Evolutionary conservation across 176 grass and related monocot species (phyloP).

Genomic region (Carex littledalei): DNA sequence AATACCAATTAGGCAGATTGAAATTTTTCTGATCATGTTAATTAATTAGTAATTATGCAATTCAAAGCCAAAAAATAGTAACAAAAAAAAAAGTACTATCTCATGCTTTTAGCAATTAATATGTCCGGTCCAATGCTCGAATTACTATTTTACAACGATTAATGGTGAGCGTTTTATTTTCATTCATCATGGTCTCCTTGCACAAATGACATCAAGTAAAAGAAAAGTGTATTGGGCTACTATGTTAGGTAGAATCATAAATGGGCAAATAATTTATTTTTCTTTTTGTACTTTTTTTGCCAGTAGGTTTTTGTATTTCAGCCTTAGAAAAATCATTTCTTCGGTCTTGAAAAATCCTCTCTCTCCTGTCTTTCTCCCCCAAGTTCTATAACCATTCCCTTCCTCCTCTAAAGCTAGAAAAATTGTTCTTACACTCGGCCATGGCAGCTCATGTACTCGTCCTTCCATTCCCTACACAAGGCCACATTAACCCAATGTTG

Average conservation of each 20-base stretch:
- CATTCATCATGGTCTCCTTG: background rate
- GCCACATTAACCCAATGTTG: constrained; percentile 72
- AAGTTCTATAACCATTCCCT: background rate
- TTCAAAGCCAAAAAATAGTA: too few species aligned
- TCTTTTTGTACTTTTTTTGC: background rate
- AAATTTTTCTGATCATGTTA: too few species aligned
- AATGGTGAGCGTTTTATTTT: background rate
- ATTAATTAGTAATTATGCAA: too few species aligned
- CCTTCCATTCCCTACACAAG: constrained; percentile 50
- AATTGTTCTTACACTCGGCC: background rate
- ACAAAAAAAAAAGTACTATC: background rate
- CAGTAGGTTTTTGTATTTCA: too few species aligned
- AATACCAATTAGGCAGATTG: background rate
- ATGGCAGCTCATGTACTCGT: constrained; percentile 44
- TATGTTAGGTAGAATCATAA: background rate
- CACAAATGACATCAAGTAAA: background rate
- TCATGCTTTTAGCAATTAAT: background rate
- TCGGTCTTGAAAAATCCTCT: background rate
- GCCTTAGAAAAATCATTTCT: background rate
- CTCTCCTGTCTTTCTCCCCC: background rate
- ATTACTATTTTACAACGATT: too few species aligned
- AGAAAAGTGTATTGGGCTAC: background rate
- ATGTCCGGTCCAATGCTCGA: too few species aligned
- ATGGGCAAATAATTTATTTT: background rate
- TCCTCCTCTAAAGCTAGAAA: background rate